Conservation (phyloP, 2,329 filamentous ascomycete species). For the Pleurostoma richardsiae region DNA sequence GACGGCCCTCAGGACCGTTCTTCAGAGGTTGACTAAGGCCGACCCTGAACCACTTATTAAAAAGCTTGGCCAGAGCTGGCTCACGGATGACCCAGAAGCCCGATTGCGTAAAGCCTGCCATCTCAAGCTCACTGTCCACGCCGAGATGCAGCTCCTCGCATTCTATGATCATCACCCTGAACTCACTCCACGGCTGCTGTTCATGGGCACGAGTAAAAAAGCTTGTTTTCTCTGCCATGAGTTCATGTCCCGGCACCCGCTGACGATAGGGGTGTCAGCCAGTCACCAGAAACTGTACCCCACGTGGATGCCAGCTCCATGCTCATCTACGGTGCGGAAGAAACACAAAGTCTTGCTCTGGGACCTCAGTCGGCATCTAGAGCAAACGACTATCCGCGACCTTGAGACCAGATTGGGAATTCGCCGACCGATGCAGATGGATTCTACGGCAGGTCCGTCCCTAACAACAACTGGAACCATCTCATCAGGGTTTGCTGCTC, state of each 20-base stretch:
- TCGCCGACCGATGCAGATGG: constrained; percentile 6
- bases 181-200: constrained; percentile 11
- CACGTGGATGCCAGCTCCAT: constrained; percentile 22
- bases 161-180: constrained; percentile 22
- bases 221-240: constrained; percentile 23
- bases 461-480: constrained; percentile 5
- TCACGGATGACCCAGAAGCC: constrained; percentile 10
- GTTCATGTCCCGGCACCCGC: constrained; percentile 17
- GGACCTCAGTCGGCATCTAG: constrained; percentile 10
- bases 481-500: background rate
- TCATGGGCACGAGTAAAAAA: constrained; percentile 26
- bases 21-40: background rate
- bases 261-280: constrained; percentile 16
- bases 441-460: constrained; percentile 15
- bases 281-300: constrained; percentile 25
- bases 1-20: background rate
- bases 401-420: constrained; percentile 12
- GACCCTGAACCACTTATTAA: background rate
- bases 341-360: constrained; percentile 8
- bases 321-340: constrained; percentile 2
- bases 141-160: constrained; percentile 23
- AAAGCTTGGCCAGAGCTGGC: constrained; percentile 8
- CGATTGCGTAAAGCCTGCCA: constrained; percentile 14
- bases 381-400: constrained; percentile 6
- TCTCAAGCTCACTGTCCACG: constrained; percentile 18